Evolutionary conservation across 129 eudicot species (phyloP).

Genomic region (Arctium lappa): DNA sequence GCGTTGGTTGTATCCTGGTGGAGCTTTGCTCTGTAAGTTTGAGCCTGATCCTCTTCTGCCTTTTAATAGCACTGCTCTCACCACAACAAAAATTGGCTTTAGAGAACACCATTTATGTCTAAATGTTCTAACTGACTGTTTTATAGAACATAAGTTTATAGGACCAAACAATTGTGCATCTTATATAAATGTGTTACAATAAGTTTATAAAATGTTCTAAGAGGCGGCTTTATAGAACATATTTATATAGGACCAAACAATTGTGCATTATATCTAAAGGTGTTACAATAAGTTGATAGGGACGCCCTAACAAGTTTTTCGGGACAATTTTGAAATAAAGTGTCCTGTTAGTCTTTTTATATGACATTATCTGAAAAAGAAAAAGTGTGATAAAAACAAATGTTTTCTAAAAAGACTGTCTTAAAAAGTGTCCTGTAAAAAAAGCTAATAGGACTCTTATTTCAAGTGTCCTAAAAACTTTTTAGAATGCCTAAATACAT

Average conservation of each 20-base stretch:
- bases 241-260: not conserved
- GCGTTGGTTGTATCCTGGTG: slow-evolving; percentile 89
- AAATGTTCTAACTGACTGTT: too few species aligned
- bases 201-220: not conserved
- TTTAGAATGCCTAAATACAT: not conserved
- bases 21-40: slow-evolving; percentile 85
- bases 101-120: not conserved
- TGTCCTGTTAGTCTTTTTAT: not conserved
- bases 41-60: not conserved
- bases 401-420: too few species aligned
- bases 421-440: too few species aligned
- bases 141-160: not conserved
- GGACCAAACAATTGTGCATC: too few species aligned
- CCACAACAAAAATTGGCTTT: not conserved
- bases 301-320: not conserved
- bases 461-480: not conserved
- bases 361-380: not conserved
- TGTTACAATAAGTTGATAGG: not conserved
- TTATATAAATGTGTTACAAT: too few species aligned
- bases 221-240: not conserved
- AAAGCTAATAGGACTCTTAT: not conserved
- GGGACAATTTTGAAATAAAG: not conserved
- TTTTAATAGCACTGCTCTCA: not conserved
- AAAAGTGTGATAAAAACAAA: too few species aligned
- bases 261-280: not conserved